Evolutionary conservation across 2,329 filamentous ascomycete species (phyloP).

Genomic region (Bipolaris gigantea): DNA sequence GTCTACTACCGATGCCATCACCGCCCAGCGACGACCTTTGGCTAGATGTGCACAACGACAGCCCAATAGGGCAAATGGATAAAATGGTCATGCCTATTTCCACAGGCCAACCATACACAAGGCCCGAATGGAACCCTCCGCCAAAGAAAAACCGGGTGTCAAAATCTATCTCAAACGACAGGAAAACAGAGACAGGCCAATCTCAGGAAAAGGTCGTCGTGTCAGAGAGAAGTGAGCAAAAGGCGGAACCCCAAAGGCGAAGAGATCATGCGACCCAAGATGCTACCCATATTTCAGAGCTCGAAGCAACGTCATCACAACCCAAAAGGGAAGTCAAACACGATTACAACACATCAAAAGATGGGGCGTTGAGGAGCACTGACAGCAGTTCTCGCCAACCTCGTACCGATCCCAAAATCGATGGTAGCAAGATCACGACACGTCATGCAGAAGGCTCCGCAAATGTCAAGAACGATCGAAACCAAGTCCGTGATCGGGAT

Average conservation of each 20-base stretch:
- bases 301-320: conserved; percentile 3
- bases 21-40: conserved; percentile 37
- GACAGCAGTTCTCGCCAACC: conserved; percentile 3
- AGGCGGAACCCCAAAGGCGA: background rate
- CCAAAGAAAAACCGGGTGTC: conserved; percentile 22
- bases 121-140: conserved; percentile 27
- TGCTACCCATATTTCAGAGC: conserved; percentile 4
- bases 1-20: conserved; percentile 38
- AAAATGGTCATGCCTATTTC: conserved; percentile 39
- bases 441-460: conserved; percentile 31
- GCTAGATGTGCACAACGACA: conserved; percentile 36
- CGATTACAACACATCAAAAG: background rate
- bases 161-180: conserved; percentile 20
- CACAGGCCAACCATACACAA: conserved; percentile 30
- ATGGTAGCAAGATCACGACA: conserved; percentile 26
- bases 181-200: conserved; percentile 6
- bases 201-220: conserved; percentile 3
- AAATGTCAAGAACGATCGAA: conserved; percentile 23
- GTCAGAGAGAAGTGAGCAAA: conserved; percentile 6
- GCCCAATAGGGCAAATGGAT: conserved; percentile 34
- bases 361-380: background rate
- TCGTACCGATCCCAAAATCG: conserved; percentile 23
- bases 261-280: background rate
- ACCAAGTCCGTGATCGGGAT: conserved; percentile 32
- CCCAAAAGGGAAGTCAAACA: conserved; percentile 4